Evolutionary conservation across 441 rosid species (phyloP).

Genomic region (Erodium trifolium): DNA sequence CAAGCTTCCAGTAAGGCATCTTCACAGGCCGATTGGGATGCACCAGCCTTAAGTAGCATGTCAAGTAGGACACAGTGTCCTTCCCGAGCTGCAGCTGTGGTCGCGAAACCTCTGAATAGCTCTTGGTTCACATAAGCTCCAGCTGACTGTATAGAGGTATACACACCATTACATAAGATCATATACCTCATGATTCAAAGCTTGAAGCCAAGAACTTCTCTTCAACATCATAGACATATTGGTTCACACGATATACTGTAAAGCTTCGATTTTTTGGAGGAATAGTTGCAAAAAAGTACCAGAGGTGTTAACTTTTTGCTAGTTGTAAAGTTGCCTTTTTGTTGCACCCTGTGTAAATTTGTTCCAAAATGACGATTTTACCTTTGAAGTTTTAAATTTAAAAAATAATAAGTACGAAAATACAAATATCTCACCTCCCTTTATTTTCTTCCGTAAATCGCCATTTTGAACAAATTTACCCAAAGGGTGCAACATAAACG

Average conservation of each 20-base stretch:
- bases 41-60: conserved; percentile 34
- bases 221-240: background rate
- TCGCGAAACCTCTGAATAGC: conserved; percentile 31
- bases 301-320: no score
- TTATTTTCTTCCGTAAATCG: no score
- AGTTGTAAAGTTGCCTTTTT: no score
- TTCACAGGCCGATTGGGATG: conserved; percentile 29
- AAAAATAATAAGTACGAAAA: no score
- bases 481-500: no score
- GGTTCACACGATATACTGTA: background rate
- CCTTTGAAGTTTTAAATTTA: no score
- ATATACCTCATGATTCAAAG: background rate
- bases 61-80: conserved; percentile 29
- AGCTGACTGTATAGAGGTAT: conserved; percentile 19
- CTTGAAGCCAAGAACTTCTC: background rate
- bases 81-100: conserved; percentile 36
- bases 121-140: conserved; percentile 35
- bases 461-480: no score
- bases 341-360: no score
- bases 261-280: background rate
- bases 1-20: conserved; percentile 31
- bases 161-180: background rate
- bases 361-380: no score
- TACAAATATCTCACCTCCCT: no score
- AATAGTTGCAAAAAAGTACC: no score